Base-by-base conservation (phyloP, 1,284 basidiomycete genomes). In the Gomphus sp. region DNA sequence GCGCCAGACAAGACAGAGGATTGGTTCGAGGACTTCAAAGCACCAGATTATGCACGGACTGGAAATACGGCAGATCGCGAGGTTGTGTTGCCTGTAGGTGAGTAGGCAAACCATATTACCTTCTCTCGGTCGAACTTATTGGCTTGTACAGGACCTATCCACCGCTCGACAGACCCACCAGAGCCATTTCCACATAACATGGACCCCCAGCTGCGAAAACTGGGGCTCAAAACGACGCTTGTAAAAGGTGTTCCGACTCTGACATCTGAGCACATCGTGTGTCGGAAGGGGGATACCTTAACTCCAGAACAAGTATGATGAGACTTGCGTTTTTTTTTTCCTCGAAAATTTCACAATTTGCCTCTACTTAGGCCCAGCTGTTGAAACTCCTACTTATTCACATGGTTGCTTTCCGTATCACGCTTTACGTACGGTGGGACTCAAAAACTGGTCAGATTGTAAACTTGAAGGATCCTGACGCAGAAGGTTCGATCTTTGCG, bases 171-270 rank as follows among this genome's bases (percentile, higher is more conserved):
- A 12, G 82, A 86, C 64, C 85, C 86, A 2, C 82, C 87, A 36
- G 85, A 91, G 66, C 88, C 93, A 0, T 94, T 98, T 71, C 93
- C 96, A 33, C 94, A 98, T 72, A 93, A 92, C 65, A 91, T 98
- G 74, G 96, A 99, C 67, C 93, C 96, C 22, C 95, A 98, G 69
- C 78, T 99, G 57, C 85, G 96, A 59, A 89, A 90, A 70, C 81
- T 98, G 34, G 97, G 97, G 11, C 76, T 99, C 56, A 80, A 85
- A 50, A 98, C 96, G 18, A 81, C 79, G 58, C 82, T 99, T 75
- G 82, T 88, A 63, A 83, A 82, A 64, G 97, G 96, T 60, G 89
- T 98, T 1, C 96, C 97, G 2, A 91, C 87, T 4, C 75, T 99
- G 58, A 81, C 84, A 52, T 79, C 76, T 58, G 78, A 90, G n/a